phyloP scores from a whole-genome alignment of 2,329 filamentous ascomycete genomes.

The Didymella pinodella region DNA sequence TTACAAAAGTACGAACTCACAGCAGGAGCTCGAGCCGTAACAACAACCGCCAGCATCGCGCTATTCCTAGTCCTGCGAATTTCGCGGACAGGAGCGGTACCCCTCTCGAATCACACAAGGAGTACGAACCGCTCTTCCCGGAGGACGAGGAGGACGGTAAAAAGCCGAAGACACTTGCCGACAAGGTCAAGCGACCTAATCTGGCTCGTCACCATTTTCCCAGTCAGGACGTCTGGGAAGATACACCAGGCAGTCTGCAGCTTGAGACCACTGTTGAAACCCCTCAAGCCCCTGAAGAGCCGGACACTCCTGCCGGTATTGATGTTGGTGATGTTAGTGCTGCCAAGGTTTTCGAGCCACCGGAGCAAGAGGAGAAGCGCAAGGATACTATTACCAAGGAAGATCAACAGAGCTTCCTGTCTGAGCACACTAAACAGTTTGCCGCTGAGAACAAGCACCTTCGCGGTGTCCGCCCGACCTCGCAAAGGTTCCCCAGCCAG shows the following conservation, averaged over 20 bases:
- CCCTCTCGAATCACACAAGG: conserved; percentile 84
- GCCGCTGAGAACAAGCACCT: conserved; percentile 64
- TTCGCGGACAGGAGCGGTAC: conserved; percentile 64
- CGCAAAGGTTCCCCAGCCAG: conserved; percentile 82
- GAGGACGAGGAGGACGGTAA: conserved; percentile 71
- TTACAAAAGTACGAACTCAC: conserved; percentile 62
- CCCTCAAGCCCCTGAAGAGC: conserved; percentile 68
- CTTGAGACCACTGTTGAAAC: conserved; percentile 82
- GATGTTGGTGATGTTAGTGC: conserved; percentile 47
- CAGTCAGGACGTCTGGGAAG: conserved; percentile 97
- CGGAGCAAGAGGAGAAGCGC: conserved; percentile 60
- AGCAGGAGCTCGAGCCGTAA: conserved; percentile 57
- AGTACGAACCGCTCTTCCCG: conserved; percentile 94
- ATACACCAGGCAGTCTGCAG: conserved; percentile 85
- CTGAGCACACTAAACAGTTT: conserved; percentile 61
- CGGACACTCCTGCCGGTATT: conserved; percentile 50
- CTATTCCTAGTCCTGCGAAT: conserved; percentile 48
- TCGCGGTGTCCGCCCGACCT: conserved; percentile 61
- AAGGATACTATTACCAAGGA: conserved; percentile 54
- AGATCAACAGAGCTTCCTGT: conserved; percentile 54
- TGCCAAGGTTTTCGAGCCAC: conserved; percentile 54
- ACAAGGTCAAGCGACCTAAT: conserved; percentile 64
- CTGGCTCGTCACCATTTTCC: conserved; percentile 74
- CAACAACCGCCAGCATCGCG: conserved; percentile 66
- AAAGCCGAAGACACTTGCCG: conserved; percentile 60